A percentile compares a stretch with the other conserved stretches of the same genome.
Conservation (phyloP, 2,329 filamentous ascomycete genomes). For the Paecilomyces formosus region DNA sequence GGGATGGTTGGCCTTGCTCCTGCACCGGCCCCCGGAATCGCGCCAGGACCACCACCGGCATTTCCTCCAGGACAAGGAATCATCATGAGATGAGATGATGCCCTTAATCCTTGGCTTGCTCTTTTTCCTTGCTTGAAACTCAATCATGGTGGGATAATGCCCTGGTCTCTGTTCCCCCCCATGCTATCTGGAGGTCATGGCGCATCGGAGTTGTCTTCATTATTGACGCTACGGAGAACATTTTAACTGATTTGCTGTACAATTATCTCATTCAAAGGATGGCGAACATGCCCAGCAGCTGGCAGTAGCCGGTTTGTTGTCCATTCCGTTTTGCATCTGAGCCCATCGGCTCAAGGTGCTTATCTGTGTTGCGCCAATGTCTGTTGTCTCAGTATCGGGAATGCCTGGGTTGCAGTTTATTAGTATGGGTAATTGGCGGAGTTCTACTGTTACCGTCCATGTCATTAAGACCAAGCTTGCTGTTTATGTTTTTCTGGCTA, state of each 20-base stretch:
- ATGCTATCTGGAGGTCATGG: background rate
- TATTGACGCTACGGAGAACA: background rate
- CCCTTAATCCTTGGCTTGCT: background rate
- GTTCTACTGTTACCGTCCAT: background rate
- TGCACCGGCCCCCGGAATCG: slow-evolving; percentile 17
- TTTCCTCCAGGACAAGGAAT: background rate
- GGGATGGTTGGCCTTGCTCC: slow-evolving; percentile 20
- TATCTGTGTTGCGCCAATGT: background rate
- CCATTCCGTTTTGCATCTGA: background rate
- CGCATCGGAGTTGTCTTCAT: background rate
- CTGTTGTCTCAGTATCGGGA: background rate
- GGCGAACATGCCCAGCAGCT: background rate
- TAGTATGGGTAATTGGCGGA: background rate
- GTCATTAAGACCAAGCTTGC: background rate
- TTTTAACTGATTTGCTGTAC: background rate
- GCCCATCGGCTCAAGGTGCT: background rate
- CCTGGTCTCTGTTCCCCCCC: background rate
- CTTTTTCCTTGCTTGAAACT: background rate
- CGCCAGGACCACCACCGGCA: slow-evolving; percentile 6
- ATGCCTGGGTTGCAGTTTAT: background rate
- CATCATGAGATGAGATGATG: background rate
- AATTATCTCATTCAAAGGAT: background rate
- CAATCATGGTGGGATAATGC: background rate
- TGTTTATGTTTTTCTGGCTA: background rate
- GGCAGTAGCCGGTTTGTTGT: background rate